A percentile compares a stretch with the other conserved stretches of the same genome.
Evolutionary conservation across 495 filamentous ascomycete species (phyloP).

Genomic region (Xylaria nigripes): DNA sequence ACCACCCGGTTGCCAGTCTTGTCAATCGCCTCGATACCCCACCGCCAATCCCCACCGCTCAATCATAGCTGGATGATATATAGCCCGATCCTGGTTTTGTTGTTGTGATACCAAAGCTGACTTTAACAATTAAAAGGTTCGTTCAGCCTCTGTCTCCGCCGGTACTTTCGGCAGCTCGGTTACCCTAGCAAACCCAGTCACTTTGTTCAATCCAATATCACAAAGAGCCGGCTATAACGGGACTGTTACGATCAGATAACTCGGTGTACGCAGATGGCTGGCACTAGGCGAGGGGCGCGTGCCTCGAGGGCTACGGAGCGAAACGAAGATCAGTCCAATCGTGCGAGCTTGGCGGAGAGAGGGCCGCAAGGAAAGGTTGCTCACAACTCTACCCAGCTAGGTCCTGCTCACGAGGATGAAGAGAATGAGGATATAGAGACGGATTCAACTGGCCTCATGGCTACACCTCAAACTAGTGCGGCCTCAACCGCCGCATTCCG

Average conservation of each 20-base stretch:
- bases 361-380: background rate
- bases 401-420: background rate
- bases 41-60: background rate
- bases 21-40: background rate
- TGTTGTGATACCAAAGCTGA: constrained; percentile 1
- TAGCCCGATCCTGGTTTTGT: background rate
- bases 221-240: background rate
- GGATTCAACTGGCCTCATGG: background rate
- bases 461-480: constrained; percentile 1
- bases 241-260: background rate
- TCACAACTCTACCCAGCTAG: background rate
- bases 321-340: background rate
- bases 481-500: background rate
- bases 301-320: background rate
- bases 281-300: background rate
- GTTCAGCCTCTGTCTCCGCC: background rate
- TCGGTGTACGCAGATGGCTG: background rate
- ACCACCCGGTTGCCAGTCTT: background rate
- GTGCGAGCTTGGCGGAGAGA: background rate
- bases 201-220: background rate
- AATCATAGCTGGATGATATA: background rate
- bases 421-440: background rate
- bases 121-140: background rate
- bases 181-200: background rate
- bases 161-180: background rate